These are phyloP conservation scores for Magnolia officinalis DNA, from an alignment of 164 flowering plant genomes.

Conservation along the genomic window DNA sequence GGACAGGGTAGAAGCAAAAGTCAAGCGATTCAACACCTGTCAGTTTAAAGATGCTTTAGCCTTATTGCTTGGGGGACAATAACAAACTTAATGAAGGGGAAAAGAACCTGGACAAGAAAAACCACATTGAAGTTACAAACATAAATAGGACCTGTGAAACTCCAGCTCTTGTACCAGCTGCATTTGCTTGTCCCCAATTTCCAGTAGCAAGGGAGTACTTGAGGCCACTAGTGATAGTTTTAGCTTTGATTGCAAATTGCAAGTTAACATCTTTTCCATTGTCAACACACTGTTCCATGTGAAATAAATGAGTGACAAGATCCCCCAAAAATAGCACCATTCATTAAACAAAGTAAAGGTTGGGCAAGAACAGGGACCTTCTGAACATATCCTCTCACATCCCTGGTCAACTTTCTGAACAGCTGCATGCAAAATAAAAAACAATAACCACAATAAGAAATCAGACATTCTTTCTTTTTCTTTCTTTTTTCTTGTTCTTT, in stretches of 20 bases:
- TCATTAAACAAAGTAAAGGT: neutral
- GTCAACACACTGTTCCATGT: constrained; percentile 74
- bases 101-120: neutral
- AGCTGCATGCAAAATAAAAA: constrained; percentile 46
- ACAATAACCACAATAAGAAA: neutral
- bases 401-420: constrained; percentile 95
- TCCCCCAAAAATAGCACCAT: constrained; percentile 3
- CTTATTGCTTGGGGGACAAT: neutral
- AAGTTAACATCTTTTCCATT: constrained; percentile 93
- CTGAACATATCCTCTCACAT: constrained; percentile 87
- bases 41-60: neutral
- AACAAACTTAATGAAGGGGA: neutral
- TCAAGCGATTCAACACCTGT: constrained; percentile 90
- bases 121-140: neutral
- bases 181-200: constrained; percentile 99
- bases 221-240: constrained; percentile 95
- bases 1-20: constrained; percentile 93
- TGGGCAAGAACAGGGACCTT: constrained; percentile 43
- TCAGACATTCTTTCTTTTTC: no score
- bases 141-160: constrained; percentile 74
- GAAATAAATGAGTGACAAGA: constrained; percentile 7
- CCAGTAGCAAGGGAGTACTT: constrained; percentile 98
- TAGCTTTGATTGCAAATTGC: constrained; percentile 96
- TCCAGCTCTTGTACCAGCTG: constrained; percentile 98
- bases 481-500: neutral